A percentile compares a stretch with the other conserved stretches of the same genome.
phyloP scores from a whole-genome alignment of 139 green algal genomes.

The Microglena sp. region DNA sequence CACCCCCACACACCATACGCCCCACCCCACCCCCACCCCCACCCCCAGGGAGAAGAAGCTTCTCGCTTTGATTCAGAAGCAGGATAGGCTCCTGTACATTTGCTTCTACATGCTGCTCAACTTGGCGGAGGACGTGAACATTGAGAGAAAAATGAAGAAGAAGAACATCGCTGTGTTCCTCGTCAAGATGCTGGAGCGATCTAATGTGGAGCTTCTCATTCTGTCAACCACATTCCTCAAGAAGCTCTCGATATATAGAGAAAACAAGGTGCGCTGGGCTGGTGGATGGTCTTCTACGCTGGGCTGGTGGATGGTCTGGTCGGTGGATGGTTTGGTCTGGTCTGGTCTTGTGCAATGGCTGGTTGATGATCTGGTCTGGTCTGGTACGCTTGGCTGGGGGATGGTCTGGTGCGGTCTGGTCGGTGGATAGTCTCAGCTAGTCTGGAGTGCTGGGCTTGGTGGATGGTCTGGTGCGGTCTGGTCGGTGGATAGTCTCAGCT shows the following conservation, averaged over 20 bases:
- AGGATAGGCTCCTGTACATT: constrained; percentile 69
- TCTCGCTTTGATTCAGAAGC: constrained; percentile 50
- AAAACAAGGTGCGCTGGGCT: constrained; percentile 15
- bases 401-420: no score
- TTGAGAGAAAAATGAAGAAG: constrained; percentile 83
- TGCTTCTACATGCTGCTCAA: constrained; percentile 73
- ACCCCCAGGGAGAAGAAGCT: constrained; percentile 52
- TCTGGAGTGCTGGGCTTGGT: no score
- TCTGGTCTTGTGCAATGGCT: not conserved
- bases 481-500: no score
- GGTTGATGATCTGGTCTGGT: no score
- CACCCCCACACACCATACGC: no score
- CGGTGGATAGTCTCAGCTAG: no score
- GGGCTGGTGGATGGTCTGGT: no score
- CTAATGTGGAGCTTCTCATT: constrained; percentile 74
- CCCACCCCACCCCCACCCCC: no score
- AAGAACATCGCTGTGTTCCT: constrained; percentile 74
- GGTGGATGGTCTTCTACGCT: no score
- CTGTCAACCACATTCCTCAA: constrained; percentile 72
- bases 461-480: no score
- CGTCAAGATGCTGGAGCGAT: constrained; percentile 60
- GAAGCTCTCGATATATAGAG: constrained; percentile 61
- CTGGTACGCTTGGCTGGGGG: no score
- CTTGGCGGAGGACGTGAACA: constrained; percentile 65
- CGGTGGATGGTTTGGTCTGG: no score